Percentiles rank a stretch among this genome's conserved stretches.
Conservation (phyloP, 192 early-diverging fungal genomes). For the Entophlyctis luteolus region DNA sequence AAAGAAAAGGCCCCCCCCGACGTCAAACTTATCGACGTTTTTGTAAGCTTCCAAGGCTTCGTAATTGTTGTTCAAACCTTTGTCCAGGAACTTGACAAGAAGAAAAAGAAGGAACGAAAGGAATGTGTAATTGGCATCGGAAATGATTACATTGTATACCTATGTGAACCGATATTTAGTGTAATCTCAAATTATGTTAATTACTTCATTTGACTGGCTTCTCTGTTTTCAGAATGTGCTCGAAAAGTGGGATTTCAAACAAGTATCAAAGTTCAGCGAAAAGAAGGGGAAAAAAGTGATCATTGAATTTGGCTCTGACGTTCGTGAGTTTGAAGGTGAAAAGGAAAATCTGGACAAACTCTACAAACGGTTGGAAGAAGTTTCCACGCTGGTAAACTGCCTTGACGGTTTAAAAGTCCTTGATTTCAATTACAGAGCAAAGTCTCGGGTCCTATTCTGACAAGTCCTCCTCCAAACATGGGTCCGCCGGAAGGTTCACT, state of each 20-base stretch:
- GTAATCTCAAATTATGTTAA: background rate
- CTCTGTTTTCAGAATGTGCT: constrained; percentile 26
- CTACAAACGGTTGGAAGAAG: constrained; percentile 28
- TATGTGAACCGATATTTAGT: constrained; percentile 29
- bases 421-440: constrained; percentile 27
- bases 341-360: constrained; percentile 43
- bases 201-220: background rate
- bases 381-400: constrained; percentile 31
- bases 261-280: constrained; percentile 36
- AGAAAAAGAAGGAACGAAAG: constrained; percentile 53
- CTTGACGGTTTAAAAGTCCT: background rate
- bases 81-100: constrained; percentile 49
- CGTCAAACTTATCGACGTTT: constrained; percentile 30
- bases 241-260: constrained; percentile 39
- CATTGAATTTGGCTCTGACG: constrained; percentile 39
- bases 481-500: constrained; percentile 24
- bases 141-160: constrained; percentile 46
- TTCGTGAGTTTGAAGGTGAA: constrained; percentile 50
- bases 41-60: constrained; percentile 13
- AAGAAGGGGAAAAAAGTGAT: constrained; percentile 51
- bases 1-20: constrained; percentile 33
- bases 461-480: constrained; percentile 30
- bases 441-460: constrained; percentile 36
- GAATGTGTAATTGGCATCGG: constrained; percentile 45
- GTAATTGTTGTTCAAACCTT: background rate